phyloP scores from a whole-genome alignment of 441 rosid species.

The Isatis lusitanica region DNA sequence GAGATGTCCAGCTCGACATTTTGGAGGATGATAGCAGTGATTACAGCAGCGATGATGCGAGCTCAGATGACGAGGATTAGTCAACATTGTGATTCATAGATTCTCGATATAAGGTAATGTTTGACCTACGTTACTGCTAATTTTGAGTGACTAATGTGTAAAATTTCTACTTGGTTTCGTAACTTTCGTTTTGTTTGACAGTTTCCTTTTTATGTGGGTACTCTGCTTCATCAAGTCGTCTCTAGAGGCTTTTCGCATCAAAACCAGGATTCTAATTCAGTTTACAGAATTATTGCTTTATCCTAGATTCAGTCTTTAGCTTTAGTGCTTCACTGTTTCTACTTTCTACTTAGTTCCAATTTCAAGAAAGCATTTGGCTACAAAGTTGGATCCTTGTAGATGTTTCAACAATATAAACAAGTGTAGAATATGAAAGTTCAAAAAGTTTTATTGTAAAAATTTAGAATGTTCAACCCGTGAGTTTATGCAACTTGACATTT shows the following conservation, averaged over 20 bases:
- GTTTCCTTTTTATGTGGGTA: too few species aligned
- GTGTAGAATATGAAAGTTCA: too few species aligned
- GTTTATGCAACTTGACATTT: not conserved
- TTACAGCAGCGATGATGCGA: slow-evolving; percentile 68
- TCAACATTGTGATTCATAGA: not conserved
- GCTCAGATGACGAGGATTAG: slow-evolving; percentile 80
- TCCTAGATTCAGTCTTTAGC: not conserved
- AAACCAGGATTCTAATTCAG: not conserved
- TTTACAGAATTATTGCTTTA: not conserved
- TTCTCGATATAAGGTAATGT: slow-evolving; percentile 1
- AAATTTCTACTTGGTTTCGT: slow-evolving; percentile 1
- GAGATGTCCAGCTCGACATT: slow-evolving; percentile 83
- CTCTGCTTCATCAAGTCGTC: too few species aligned
- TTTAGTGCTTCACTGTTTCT: too few species aligned
- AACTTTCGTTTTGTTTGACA: too few species aligned
- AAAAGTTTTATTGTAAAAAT: not conserved
- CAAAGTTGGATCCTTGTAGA: too few species aligned
- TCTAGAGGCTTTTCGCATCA: not conserved
- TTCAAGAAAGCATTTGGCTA: too few species aligned
- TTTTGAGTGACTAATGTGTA: not conserved
- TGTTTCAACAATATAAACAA: too few species aligned
- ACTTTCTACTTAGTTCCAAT: too few species aligned
- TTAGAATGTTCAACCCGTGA: not conserved
- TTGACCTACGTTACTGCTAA: slow-evolving; percentile 12
- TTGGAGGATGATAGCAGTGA: slow-evolving; percentile 80